Percentiles rank a stretch among this genome's conserved stretches.
Evolutionary conservation across 495 filamentous ascomycete genomes (phyloP).

Genomic region (Aspergillus bertholletiae): DNA sequence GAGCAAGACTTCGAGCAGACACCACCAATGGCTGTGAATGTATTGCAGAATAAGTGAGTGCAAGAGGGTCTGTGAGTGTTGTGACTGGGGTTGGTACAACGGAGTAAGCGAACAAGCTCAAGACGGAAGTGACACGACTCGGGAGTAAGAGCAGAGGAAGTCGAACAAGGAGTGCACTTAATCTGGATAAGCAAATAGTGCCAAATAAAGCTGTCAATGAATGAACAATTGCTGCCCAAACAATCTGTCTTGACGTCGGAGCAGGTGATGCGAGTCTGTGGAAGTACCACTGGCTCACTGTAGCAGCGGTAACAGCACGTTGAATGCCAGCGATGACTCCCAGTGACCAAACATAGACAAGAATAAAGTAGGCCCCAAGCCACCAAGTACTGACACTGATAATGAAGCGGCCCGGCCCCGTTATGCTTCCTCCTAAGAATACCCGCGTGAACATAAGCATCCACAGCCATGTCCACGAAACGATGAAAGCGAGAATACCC

Average conservation of each 20-base stretch:
- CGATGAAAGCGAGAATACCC: conserved; percentile 66
- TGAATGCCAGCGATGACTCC: conserved; percentile 82
- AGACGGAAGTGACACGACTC: conserved; percentile 59
- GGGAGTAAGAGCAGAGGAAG: conserved; percentile 85
- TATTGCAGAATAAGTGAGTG: conserved; percentile 89
- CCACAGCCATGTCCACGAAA: conserved; percentile 93
- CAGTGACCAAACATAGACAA: conserved; percentile 94
- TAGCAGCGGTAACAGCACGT: conserved; percentile 86
- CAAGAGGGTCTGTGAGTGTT: conserved; percentile 82
- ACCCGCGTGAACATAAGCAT: conserved; percentile 94
- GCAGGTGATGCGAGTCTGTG: conserved; percentile 80
- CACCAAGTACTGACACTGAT: conserved; percentile 87
- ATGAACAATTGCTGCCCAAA: conserved; percentile 77
- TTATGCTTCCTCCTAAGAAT: conserved; percentile 81
- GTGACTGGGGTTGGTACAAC: conserved; percentile 80
- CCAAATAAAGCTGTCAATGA: conserved; percentile 85
- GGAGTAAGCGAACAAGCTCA: conserved; percentile 64
- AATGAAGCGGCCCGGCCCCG: conserved; percentile 61
- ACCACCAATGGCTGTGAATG: conserved; percentile 77
- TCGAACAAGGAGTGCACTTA: conserved; percentile 75
- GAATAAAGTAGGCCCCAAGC: conserved; percentile 81
- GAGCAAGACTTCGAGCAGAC: conserved; percentile 71
- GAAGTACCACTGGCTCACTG: conserved; percentile 98
- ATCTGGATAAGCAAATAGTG: conserved; percentile 80
- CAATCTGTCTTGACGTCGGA: conserved; percentile 70